A percentile compares a stretch with the other conserved stretches of the same genome.
Evolutionary conservation across 441 rosid species (phyloP).

Genomic region (Breynia disticha): DNA sequence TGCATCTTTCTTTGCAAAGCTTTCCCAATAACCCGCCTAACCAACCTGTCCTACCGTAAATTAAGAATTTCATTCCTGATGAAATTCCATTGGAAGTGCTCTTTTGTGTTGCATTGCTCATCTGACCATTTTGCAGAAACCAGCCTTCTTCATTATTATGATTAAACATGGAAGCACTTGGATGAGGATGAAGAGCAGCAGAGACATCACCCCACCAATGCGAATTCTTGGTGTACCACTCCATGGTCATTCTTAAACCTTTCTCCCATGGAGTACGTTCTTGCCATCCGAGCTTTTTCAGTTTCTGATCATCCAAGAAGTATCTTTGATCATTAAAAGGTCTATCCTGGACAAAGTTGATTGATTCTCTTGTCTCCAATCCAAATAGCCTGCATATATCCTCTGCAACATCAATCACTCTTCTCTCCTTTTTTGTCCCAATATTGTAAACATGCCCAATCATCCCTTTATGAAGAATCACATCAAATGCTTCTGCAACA

Average conservation of each 20-base stretch:
- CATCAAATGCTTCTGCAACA: constrained; percentile 63
- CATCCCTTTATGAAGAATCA: constrained; percentile 49
- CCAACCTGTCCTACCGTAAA: constrained; percentile 48
- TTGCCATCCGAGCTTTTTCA: constrained; percentile 50
- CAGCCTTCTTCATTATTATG: constrained; percentile 19
- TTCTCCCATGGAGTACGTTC: constrained; percentile 48
- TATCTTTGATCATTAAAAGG: constrained; percentile 61
- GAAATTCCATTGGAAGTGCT: too few species aligned
- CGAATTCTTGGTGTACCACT: constrained; percentile 46
- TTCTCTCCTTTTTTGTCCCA: constrained; percentile 46
- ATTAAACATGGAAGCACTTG: constrained; percentile 10
- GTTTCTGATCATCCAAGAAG: constrained; percentile 56
- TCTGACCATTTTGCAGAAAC: constrained; percentile 12
- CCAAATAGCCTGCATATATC: constrained; percentile 43
- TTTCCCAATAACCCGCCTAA: constrained; percentile 44
- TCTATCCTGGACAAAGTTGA: constrained; percentile 40
- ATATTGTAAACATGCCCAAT: constrained; percentile 53
- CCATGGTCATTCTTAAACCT: constrained; percentile 44
- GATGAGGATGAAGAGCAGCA: constrained; percentile 50
- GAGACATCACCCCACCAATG: constrained; percentile 62
- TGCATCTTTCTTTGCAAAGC: constrained; percentile 30
- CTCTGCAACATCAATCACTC: constrained; percentile 48
- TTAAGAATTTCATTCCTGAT: constrained; percentile 30
- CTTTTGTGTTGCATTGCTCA: too few species aligned
- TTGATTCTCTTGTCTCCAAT: constrained; percentile 28